Percentiles rank a stretch among this genome's conserved stretches.
Evolutionary conservation across 2,329 filamentous ascomycete genomes (phyloP).

Genomic region (Stagonosporopsis tanaceti): DNA sequence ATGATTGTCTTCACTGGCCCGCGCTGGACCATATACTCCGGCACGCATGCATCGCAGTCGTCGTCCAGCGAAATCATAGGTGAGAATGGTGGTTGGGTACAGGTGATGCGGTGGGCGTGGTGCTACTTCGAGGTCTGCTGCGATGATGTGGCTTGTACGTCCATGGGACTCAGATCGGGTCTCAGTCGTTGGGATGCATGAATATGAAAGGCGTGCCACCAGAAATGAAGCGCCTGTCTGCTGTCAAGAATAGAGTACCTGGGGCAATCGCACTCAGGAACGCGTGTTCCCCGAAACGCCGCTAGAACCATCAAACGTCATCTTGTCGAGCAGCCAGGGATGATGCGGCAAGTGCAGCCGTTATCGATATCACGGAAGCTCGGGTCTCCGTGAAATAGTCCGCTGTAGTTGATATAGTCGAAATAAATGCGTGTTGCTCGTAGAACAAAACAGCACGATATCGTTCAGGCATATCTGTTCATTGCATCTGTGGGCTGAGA

Average conservation of each 20-base stretch:
- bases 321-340: constrained; percentile 29
- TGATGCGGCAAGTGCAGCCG: constrained; percentile 13
- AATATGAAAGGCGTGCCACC: constrained; percentile 13
- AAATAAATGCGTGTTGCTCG: background rate
- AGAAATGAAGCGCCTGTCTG: constrained; percentile 5
- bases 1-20: constrained; percentile 63
- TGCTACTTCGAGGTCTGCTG: constrained; percentile 15
- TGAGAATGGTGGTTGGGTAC: constrained; percentile 6
- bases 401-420: background rate
- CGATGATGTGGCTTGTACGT: constrained; percentile 27
- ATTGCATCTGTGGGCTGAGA: background rate
- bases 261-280: constrained; percentile 23
- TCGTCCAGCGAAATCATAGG: constrained; percentile 50
- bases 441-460: background rate
- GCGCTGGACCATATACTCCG: constrained; percentile 55
- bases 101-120: constrained; percentile 6
- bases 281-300: constrained; percentile 26
- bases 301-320: constrained; percentile 32
- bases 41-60: constrained; percentile 67
- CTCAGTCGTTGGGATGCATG: constrained; percentile 22
- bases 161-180: constrained; percentile 34
- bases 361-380: constrained; percentile 13
- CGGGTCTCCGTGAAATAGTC: background rate
- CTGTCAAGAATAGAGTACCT: constrained; percentile 13
- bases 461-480: background rate